Evolutionary conservation across 129 eudicot genomes (phyloP), one percentile per base, ranked within the genome.

Genomic region (Chrysanthemum makinoi): DNA sequence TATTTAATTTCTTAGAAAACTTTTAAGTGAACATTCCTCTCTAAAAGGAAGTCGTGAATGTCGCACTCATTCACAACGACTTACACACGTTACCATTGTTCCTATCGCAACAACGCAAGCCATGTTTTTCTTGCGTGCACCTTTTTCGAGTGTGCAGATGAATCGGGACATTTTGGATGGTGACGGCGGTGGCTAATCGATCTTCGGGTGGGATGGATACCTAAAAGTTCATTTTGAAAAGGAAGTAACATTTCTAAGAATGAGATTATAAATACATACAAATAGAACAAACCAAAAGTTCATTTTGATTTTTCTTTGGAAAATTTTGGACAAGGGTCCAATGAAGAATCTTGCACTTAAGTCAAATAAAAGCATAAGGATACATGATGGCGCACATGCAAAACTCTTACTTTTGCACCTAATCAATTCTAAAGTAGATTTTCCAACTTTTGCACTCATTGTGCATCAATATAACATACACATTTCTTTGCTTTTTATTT

Each of bases 301-400:
- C 19, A 75, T 43, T 20, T 17, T 22, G 18, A 18, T 10, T 44
- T 44, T 65, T 22, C 10, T 43, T 56, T 48, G 67, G 59, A 52
- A 35, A 35, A 62, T 44, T 53, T 22, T 65, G 73, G 57, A 56
- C 54, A 78, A 66, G 58, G 73, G 65, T 79, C 68, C 55, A 65
- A 46, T 62, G 76, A 77, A 77, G 72, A 70, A 77, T 69, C 66
- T 56, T 70, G 66, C 67, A 49, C 65, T 22, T 22, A 79, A 79
- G 82, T 79, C 78, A 79, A 79, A 72, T 65, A 65, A 72, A 79
- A 72, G 78, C 69, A 72, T 57, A 46, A 59, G 82, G 46, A 35
- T 66, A 56, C 75, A 79, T 79, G 75, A 79, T 79, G 74, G 70
- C 59, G 83, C 83, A 79, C 83, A 79, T 79, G 83, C 83, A 78